phyloP scores from a whole-genome alignment of 352 stramenopile species.

The Pythium sukuiense region DNA sequence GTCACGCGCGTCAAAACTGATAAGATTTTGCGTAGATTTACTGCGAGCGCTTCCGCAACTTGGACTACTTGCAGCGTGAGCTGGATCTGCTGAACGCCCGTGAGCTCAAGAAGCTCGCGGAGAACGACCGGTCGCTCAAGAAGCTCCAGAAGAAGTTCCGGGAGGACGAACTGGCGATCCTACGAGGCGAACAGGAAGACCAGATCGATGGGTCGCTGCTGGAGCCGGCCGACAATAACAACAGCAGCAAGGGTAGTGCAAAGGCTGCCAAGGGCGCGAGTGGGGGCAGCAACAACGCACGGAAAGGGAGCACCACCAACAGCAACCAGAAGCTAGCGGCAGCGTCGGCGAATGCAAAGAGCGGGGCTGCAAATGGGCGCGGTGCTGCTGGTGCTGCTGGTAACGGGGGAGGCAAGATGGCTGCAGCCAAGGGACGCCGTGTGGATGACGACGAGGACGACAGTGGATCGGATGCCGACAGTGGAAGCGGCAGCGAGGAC shows the following conservation, averaged over 20 bases:
- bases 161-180: slow-evolving; percentile 88
- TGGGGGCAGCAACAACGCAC: slow-evolving; percentile 33
- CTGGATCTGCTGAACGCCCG: slow-evolving; percentile 87
- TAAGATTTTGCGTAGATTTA: too few species aligned
- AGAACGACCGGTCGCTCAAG: slow-evolving; percentile 90
- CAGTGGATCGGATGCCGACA: slow-evolving; percentile 50
- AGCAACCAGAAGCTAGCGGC: slow-evolving; percentile 51
- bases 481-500: slow-evolving; percentile 42
- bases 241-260: slow-evolving; percentile 29
- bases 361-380: slow-evolving; percentile 10
- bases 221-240: slow-evolving; percentile 37
- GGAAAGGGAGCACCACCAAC: slow-evolving; percentile 29
- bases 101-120: slow-evolving; percentile 86
- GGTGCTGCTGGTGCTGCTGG: background rate
- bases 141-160: slow-evolving; percentile 93
- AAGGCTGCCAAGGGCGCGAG: slow-evolving; percentile 48
- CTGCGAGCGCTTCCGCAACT: slow-evolving; percentile 93
- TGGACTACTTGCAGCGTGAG: slow-evolving; percentile 96
- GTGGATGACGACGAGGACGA: slow-evolving; percentile 30
- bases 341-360: slow-evolving; percentile 13
- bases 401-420: slow-evolving; percentile 16
- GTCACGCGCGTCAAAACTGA: too few species aligned
- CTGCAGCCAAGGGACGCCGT: slow-evolving; percentile 2
- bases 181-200: slow-evolving; percentile 87
- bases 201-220: slow-evolving; percentile 65